These are phyloP conservation scores for Populus hybrid DNA, from an alignment of 441 rosid species.

Conservation along the genomic window DNA sequence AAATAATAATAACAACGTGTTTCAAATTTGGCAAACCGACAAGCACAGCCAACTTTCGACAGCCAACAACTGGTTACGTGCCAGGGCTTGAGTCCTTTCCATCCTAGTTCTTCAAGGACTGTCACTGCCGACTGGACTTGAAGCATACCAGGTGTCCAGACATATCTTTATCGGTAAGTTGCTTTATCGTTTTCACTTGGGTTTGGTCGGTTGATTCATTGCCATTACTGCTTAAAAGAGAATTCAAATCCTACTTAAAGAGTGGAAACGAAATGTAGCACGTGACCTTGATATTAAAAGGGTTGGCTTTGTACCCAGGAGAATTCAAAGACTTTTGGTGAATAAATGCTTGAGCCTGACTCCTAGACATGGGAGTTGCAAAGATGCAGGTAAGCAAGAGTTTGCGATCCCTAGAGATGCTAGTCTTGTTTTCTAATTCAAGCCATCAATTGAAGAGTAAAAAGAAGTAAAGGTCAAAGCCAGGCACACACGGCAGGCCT, in stretches of 20 bases:
- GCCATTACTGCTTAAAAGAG: not conserved
- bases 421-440: not conserved
- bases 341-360: not conserved
- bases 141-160: not conserved
- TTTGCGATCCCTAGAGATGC: not conserved
- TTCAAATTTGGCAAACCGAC: conserved; percentile 10
- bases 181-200: not conserved
- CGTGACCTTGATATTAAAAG: not conserved
- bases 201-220: not conserved
- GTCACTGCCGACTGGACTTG: conserved; percentile 6
- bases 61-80: not conserved
- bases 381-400: not conserved
- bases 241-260: not conserved
- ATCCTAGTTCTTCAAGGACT: not conserved
- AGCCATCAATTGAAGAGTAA: no score
- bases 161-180: not conserved
- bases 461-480: no score
- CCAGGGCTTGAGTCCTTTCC: not conserved
- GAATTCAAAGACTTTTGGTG: not conserved
- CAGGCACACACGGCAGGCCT: no score
- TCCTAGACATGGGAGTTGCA: not conserved
- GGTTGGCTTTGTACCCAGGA: not conserved
- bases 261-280: not conserved
- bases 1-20: not conserved
- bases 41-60: not conserved